Evolutionary conservation across 352 stramenopile species (phyloP).

Genomic region (Pythium aristosporum): DNA sequence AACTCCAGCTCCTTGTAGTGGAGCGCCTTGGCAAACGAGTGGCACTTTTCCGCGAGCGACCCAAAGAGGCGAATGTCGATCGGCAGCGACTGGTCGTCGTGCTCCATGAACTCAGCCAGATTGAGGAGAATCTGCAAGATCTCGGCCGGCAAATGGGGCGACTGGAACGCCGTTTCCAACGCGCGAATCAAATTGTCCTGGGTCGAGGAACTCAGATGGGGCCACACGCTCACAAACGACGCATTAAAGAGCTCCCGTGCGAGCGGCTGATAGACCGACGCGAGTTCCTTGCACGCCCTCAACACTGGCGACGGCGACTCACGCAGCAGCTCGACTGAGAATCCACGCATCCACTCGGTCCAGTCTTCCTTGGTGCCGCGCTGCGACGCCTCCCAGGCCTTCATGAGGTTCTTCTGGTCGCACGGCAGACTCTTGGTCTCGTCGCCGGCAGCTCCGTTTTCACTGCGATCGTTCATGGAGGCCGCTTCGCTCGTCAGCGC

Average conservation of each 20-base stretch:
- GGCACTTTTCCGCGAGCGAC: constrained; percentile 96
- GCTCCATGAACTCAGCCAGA: constrained; percentile 99
- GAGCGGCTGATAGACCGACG: constrained; percentile 98
- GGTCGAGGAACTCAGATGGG: constrained; percentile 89
- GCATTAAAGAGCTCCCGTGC: constrained; percentile 98
- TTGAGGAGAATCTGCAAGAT: constrained; percentile 98
- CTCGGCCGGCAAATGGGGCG: constrained; percentile 92
- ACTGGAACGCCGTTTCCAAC: constrained; percentile 95
- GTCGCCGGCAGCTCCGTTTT: constrained; percentile 36
- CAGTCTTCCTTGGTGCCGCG: constrained; percentile 93
- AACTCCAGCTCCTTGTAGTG: constrained; percentile 99
- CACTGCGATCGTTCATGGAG: not conserved
- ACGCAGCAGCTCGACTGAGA: constrained; percentile 96
- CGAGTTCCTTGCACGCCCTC: constrained; percentile 93
- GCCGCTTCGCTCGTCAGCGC: constrained; percentile 6
- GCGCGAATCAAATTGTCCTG: constrained; percentile 93
- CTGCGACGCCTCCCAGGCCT: constrained; percentile 84
- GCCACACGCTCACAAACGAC: constrained; percentile 99
- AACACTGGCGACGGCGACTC: constrained; percentile 96
- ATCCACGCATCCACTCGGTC: constrained; percentile 98
- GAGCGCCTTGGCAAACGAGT: constrained; percentile 98
- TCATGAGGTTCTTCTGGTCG: constrained; percentile 83
- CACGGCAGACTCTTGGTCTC: constrained; percentile 79
- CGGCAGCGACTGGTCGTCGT: constrained; percentile 95
- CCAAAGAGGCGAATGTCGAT: constrained; percentile 97